phyloP scores from a whole-genome alignment of 441 rosid species.

The Adansonia grandidieri region DNA sequence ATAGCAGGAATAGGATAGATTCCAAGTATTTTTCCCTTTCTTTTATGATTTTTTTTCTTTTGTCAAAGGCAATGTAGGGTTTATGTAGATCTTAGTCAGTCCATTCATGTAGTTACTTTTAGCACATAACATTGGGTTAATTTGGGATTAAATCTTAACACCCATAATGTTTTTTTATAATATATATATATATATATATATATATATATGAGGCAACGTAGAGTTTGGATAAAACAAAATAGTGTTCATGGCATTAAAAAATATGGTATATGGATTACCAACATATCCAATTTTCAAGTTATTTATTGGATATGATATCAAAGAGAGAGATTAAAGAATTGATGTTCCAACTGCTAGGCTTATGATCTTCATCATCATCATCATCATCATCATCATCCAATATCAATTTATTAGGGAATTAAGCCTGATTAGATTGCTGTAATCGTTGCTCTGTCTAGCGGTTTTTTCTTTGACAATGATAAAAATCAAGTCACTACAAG shows the following conservation, averaged over 20 bases:
- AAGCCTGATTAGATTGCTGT: background rate
- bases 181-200: too few relatives aligned
- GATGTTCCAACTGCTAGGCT: background rate
- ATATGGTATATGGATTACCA: background rate
- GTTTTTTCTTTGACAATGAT: background rate
- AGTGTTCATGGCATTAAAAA: background rate
- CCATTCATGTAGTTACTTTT: too few relatives aligned
- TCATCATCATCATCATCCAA: conserved; percentile 6
- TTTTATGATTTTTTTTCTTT: too few relatives aligned
- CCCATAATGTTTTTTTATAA: too few relatives aligned
- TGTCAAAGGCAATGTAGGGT: too few relatives aligned
- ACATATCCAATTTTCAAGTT: background rate
- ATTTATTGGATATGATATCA: background rate
- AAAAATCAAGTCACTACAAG: background rate
- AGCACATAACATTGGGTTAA: too few relatives aligned
- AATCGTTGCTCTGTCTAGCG: background rate
- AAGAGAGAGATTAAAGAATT: background rate
- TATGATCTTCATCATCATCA: background rate
- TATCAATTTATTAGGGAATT: background rate
- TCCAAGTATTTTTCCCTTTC: too few relatives aligned
- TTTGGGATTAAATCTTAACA: too few relatives aligned
- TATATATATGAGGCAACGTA: background rate
- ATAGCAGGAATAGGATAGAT: too few relatives aligned
- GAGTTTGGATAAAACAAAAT: background rate
- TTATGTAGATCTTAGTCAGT: too few relatives aligned